Evolutionary conservation across 1,284 basidiomycete species (phyloP), one percentile per base, ranked within the genome.

Genomic region (Jaminaea rosea): DNA sequence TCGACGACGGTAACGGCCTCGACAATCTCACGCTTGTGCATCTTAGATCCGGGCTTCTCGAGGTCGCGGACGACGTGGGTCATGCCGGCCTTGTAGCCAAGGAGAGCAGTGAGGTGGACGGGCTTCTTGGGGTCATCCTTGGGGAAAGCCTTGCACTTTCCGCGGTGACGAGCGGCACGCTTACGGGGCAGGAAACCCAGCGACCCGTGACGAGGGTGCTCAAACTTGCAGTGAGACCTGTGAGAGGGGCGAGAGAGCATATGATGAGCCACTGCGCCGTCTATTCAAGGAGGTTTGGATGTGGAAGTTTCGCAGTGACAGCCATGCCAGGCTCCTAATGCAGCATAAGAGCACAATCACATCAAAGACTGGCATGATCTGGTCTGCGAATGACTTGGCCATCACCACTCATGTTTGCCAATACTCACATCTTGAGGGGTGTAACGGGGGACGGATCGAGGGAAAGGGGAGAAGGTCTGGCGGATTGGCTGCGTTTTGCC

Each of bases 81-180:
- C 94, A 98, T 98, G 75, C 94, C 94, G 67, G 93, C 94, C 84
- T 99, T 98, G 87, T 96, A 99, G 71, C 93, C 94, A 84, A 99
- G 84, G 77, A 87, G 81, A 68, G 94, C 94, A 72, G 94, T 99
- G 78, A 99, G 83, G 80, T 99, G 94, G 61, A 96, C 90, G 54
- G 89, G 91, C 80, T 97, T 97, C 84, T 92, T 97, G 78, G 90
- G 83, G 82, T 98, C 93, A 84, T 99, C 94, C 91, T 94, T 74
- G 48, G 65, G 63, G 62, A 67, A 68, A 44, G 67, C 63, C 65
- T 70, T 70, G 46, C 62, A 61, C 65, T 67, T 69, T 55, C 71
- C 71, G 55, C 71, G 71, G 61, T 72, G 71, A 44, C 68, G 61
- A 55, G 70, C 68, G 36, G 71, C 69, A 52, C 71, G 68, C 71